Conservation (phyloP, 768 basidiomycete genomes). For the Pleurotus salmoneostramineus region DNA sequence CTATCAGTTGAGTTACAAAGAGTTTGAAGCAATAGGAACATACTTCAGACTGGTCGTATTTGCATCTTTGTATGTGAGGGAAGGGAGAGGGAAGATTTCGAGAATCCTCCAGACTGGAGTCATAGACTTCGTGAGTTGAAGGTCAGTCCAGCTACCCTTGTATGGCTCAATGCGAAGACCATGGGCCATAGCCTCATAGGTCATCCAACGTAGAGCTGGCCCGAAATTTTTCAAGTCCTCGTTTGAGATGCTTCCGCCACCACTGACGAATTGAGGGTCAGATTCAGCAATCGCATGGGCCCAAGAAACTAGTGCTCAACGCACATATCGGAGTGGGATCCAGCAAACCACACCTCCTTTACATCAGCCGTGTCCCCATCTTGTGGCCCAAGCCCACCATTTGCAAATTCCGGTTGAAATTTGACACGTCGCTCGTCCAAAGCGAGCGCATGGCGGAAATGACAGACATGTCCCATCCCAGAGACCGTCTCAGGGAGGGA, state of each 20-base stretch:
- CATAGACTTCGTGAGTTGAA: not conserved
- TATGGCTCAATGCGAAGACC: constrained; percentile 7
- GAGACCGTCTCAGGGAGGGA: constrained; percentile 26
- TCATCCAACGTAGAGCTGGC: constrained; percentile 17
- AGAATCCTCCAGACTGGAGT: not conserved
- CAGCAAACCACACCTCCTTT: constrained; percentile 28
- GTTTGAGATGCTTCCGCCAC: constrained; percentile 17
- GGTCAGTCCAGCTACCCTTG: not conserved
- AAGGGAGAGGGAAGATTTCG: not conserved
- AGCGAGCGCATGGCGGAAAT: constrained; percentile 43
- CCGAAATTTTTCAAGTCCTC: constrained; percentile 11
- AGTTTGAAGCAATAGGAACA: not conserved
- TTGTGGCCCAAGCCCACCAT: not conserved
- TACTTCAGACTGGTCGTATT: not conserved
- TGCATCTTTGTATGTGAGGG: not conserved
- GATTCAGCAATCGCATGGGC: too few relatives aligned
- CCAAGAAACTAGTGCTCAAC: constrained; percentile 1
- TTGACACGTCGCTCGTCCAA: constrained; percentile 45
- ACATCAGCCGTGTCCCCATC: constrained; percentile 8
- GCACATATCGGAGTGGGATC: constrained; percentile 27
- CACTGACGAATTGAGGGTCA: not conserved
- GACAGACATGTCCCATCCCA: constrained; percentile 27
- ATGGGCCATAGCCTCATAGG: constrained; percentile 10
- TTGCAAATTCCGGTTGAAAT: constrained; percentile 37
- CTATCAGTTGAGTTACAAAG: too few relatives aligned